Conservation (phyloP, 805 yeast genomes). For the Wickerhamomyces ciferrii region DNA sequence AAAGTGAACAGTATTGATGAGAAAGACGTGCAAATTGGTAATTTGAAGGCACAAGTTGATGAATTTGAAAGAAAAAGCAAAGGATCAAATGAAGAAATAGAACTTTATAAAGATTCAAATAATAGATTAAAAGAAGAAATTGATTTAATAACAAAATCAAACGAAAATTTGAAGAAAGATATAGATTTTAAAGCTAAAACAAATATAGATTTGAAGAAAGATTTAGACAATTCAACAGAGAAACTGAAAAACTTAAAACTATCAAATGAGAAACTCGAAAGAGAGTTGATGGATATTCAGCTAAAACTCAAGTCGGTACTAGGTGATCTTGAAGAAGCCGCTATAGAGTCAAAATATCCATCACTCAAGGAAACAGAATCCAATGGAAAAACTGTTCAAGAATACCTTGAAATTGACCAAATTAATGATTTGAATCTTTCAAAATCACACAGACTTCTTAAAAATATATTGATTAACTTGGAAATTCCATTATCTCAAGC, state of each 20-base stretch:
- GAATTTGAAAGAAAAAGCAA: conserved; percentile 2
- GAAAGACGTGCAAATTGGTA: not conserved
- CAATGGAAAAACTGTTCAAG: conserved; percentile 11
- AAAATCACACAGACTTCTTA: conserved; percentile 29
- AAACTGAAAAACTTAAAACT: not conserved
- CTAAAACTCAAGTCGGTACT: not conserved
- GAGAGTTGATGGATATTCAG: conserved; percentile 2
- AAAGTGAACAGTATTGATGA: not conserved
- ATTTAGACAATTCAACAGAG: conserved; percentile 4
- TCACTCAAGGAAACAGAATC: conserved; percentile 15
- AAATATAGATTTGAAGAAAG: not conserved
- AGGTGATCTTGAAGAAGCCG: conserved; percentile 20
- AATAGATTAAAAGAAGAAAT: conserved; percentile 2
- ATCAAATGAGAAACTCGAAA: conserved; percentile 3
- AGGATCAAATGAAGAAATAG: conserved; percentile 6
- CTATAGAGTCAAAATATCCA: conserved; percentile 21
- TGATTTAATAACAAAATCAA: conserved; percentile 5
- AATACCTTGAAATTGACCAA: conserved; percentile 18
- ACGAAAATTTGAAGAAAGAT: not conserved
- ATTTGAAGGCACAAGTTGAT: conserved; percentile 2
- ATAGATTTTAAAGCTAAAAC: not conserved
- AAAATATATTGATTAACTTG: conserved; percentile 26
- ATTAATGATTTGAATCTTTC: conserved; percentile 24
- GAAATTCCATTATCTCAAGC: conserved; percentile 26
- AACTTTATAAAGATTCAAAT: conserved; percentile 6